Evolutionary conservation across 148 eudicot genomes (phyloP), one percentile per base, ranked within the genome.

Genomic region (Hydrangea macrophylla): DNA sequence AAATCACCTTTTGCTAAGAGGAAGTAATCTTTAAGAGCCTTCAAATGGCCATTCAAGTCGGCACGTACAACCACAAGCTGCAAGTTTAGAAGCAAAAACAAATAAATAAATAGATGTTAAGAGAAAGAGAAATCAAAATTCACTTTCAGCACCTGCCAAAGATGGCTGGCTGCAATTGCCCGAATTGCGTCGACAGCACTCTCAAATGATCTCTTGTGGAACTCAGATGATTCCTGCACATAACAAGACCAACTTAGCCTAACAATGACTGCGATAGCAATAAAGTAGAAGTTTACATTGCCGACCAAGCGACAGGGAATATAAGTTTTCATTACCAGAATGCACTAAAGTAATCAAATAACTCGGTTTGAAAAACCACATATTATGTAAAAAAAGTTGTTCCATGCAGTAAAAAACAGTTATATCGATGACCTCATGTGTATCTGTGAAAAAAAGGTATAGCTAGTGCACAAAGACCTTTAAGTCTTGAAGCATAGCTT

Each of bases 41-140:
- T 94, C 64, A 94, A 80, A 73, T 94, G 99, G 67, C 99, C 99
- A 85, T 88, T 87, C 65, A 94, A 77, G 82, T 94, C 90, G 48
- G 97, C 99, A 70, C 93, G 97, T 60, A 94, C 96, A 70, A 94
- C 97, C 57, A 94, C 97, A 82, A 94, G 96, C 99, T 94, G 88
- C 81, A 83, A 36, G 64, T 68, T 59, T 39, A 60, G 70, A 42
- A 27, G 48, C 35, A 40, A 75, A 62, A 72, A 82, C 35, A 7
- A n/a, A n/a, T n/a, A n/a, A 7, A 65, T 33, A 67, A 66, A 68
- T 30, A 39, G 50, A 60, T 26, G 44, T 53, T 35, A 18, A 66
- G 62, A 26, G 62, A 27, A 23, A 23, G 48, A 26, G 12, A 0
- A 37, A 67, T 24, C 42, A 51, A 26, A 20, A 60, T 32, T 66